These are phyloP conservation scores for Aspergillus versicolor DNA, from an alignment of 2,329 filamentous ascomycete genomes.

Conservation along the genomic window DNA sequence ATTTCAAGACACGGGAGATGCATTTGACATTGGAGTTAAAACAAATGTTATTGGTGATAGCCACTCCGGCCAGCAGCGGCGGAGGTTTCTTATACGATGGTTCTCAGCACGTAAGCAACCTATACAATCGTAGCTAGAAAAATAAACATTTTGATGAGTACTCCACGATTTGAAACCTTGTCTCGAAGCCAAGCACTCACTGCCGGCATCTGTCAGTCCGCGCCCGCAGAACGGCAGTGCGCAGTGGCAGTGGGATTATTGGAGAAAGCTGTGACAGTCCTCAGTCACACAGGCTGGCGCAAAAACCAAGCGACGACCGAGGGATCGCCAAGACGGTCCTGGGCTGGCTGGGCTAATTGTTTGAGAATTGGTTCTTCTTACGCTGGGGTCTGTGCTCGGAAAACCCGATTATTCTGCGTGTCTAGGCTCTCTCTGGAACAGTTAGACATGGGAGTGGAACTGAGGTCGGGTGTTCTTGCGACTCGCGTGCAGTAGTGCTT, in stretches of 20 bases:
- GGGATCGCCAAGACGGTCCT: conserved; percentile 6
- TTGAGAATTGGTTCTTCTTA: not conserved
- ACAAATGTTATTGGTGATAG: not conserved
- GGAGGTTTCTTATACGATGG: not conserved
- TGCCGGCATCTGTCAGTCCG: not conserved
- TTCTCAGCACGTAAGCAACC: not conserved
- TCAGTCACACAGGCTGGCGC: not conserved
- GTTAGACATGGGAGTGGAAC: not conserved
- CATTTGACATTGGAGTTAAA: conserved; percentile 8
- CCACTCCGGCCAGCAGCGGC: not conserved
- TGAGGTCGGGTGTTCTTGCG: too few relatives aligned
- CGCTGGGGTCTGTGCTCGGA: not conserved
- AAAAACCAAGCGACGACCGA: not conserved
- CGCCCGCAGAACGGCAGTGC: not conserved
- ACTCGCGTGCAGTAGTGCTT: too few relatives aligned
- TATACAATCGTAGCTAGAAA: not conserved
- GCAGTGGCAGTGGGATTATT: not conserved
- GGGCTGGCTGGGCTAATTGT: not conserved
- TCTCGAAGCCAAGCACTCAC: not conserved
- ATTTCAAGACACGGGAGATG: not conserved
- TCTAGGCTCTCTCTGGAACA: not conserved
- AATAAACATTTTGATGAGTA: not conserved
- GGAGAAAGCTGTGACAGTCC: not conserved
- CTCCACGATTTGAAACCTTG: not conserved
- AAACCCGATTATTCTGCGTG: not conserved